Evolutionary conservation across 2,329 filamentous ascomycete species (phyloP).

Genomic region (Exophiala spinifera): DNA sequence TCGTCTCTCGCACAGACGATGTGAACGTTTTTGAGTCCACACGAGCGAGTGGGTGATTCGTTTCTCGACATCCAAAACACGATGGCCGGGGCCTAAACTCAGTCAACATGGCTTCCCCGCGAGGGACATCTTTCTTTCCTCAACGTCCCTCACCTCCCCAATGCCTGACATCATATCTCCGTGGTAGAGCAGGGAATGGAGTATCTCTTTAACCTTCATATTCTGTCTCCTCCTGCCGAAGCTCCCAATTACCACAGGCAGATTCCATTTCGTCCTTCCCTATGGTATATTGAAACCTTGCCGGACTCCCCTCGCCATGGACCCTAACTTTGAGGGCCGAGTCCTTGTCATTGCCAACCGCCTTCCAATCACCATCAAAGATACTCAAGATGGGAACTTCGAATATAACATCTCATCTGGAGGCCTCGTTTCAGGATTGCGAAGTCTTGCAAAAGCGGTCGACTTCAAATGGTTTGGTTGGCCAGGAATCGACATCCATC

Average conservation of each 20-base stretch:
- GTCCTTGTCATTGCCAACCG: slow-evolving; percentile 91
- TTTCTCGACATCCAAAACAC: too few relatives aligned
- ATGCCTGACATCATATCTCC: neutral
- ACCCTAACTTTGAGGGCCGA: slow-evolving; percentile 32
- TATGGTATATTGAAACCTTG: neutral
- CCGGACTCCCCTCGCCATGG: neutral
- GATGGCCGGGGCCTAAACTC: too few relatives aligned
- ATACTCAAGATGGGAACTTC: slow-evolving; percentile 85
- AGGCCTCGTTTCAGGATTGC: slow-evolving; percentile 87
- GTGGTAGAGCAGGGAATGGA: neutral
- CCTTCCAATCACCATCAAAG: slow-evolving; percentile 92
- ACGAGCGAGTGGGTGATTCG: too few relatives aligned
- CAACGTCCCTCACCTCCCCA: neutral
- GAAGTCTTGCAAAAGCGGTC: slow-evolving; percentile 84
- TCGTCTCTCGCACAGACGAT: too few relatives aligned
- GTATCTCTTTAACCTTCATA: neutral
- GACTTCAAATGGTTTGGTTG: slow-evolving; percentile 98
- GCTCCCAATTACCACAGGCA: neutral
- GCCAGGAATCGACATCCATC: slow-evolving; percentile 89
- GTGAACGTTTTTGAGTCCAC: too few relatives aligned
- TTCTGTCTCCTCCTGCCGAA: neutral
- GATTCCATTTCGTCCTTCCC: neutral
- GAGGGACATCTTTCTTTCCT: neutral
- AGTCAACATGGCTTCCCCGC: too few relatives aligned
- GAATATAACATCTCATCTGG: slow-evolving; percentile 94